A percentile compares a stretch with the other conserved stretches of the same genome.
Evolutionary conservation across 495 filamentous ascomycete species (phyloP).

Genomic region (Thozetella sp.): DNA sequence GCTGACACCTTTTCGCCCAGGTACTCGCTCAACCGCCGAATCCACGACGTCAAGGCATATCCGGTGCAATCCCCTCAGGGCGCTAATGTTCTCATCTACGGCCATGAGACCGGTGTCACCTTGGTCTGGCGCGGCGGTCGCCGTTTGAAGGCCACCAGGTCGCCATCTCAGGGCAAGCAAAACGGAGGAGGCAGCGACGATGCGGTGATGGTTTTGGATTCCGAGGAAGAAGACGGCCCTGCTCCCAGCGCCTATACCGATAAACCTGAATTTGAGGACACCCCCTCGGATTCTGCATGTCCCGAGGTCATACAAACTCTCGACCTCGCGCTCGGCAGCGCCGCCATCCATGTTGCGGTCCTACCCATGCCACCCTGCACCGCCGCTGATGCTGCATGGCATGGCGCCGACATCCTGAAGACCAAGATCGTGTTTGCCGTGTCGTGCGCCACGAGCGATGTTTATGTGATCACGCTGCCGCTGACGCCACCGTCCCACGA

Average conservation of each 20-base stretch:
- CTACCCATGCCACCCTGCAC: slow-evolving; percentile 49
- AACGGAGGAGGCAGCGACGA: slow-evolving; percentile 49
- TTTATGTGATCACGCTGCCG: slow-evolving; percentile 73
- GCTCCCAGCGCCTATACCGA: slow-evolving; percentile 30
- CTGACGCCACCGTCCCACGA: slow-evolving; percentile 70
- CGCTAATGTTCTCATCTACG: slow-evolving; percentile 81
- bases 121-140: slow-evolving; percentile 82
- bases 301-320: slow-evolving; percentile 63
- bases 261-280: slow-evolving; percentile 51
- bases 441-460: slow-evolving; percentile 68
- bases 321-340: slow-evolving; percentile 67
- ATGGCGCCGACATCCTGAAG: slow-evolving; percentile 61
- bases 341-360: slow-evolving; percentile 60
- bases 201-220: slow-evolving; percentile 76
- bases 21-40: slow-evolving; percentile 75
- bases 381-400: slow-evolving; percentile 50
- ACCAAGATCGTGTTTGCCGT: slow-evolving; percentile 70
- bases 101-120: slow-evolving; percentile 75
- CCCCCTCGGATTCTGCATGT: slow-evolving; percentile 40
- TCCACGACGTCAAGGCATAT: slow-evolving; percentile 73
- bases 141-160: slow-evolving; percentile 52
- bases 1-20: slow-evolving; percentile 35
- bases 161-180: slow-evolving; percentile 32
- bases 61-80: slow-evolving; percentile 80
- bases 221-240: slow-evolving; percentile 66